Evolutionary conservation across 805 yeast species (phyloP).

Genomic region (Suhomyces faveliae): DNA sequence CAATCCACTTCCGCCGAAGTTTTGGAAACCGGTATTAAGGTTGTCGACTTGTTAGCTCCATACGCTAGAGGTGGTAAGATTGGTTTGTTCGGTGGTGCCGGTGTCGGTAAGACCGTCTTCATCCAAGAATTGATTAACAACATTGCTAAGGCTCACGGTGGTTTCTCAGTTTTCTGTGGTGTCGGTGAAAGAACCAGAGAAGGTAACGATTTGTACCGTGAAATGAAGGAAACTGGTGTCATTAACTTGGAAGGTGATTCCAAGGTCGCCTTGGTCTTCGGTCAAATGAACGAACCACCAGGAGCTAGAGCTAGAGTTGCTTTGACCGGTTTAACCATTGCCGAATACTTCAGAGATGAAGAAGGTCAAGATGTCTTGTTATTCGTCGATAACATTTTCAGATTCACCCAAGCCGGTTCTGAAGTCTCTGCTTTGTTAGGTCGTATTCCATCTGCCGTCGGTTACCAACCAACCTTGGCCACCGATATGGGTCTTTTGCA

Average conservation of each 20-base stretch:
- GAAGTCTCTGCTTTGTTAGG: conserved; percentile 99
- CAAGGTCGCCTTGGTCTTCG: conserved; percentile 98
- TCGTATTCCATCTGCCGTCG: conserved; percentile 99
- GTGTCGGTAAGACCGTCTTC: conserved; percentile 99
- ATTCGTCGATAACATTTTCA: conserved; percentile 99
- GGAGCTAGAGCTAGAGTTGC: conserved; percentile 99
- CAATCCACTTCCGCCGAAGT: conserved; percentile 98
- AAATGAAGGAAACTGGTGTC: conserved; percentile 99
- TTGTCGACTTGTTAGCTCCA: conserved; percentile 98
- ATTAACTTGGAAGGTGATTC: conserved; percentile 99
- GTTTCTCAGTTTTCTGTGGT: conserved; percentile 99
- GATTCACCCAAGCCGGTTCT: conserved; percentile 99
- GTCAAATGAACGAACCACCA: conserved; percentile 99
- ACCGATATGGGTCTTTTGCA: conserved; percentile 99
- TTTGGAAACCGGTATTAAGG: conserved; percentile 99
- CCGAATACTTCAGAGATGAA: conserved; percentile 99
- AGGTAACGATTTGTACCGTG: conserved; percentile 99
- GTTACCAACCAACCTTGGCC: conserved; percentile 99
- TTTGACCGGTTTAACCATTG: conserved; percentile 98
- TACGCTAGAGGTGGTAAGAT: conserved; percentile 99
- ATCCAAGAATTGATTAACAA: conserved; percentile 99
- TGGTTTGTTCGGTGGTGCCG: conserved; percentile 99
- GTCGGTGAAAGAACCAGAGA: conserved; percentile 99
- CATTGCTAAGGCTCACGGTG: conserved; percentile 99
- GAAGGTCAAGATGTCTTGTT: conserved; percentile 99